phyloP scores from a whole-genome alignment of 2,329 filamentous ascomycete genomes.

The Gaeumannomyces tritici region DNA sequence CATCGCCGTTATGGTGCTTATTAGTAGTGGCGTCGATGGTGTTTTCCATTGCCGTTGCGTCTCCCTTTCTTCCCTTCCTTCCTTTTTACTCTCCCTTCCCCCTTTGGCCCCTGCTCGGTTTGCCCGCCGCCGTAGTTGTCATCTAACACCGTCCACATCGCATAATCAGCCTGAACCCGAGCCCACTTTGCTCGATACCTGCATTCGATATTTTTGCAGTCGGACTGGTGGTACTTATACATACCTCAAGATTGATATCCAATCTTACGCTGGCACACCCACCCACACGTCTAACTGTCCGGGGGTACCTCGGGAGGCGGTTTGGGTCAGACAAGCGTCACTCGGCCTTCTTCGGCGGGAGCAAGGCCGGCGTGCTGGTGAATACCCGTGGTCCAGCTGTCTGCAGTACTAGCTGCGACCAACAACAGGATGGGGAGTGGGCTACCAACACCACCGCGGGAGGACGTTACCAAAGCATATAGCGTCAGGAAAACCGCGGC shows the following conservation, averaged over 20 bases:
- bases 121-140: too few relatives aligned
- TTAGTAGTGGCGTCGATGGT: background rate
- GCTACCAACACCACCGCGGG: background rate
- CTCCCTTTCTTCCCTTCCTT: background rate
- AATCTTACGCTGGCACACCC: too few relatives aligned
- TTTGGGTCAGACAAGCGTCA: background rate
- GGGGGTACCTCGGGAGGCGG: background rate
- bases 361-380: background rate
- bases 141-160: too few relatives aligned
- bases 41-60: background rate
- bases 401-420: background rate
- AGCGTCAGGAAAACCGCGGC: background rate
- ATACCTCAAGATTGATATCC: too few relatives aligned
- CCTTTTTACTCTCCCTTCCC: background rate
- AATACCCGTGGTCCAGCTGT: background rate
- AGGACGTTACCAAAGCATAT: background rate
- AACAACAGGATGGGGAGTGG: background rate
- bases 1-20: background rate
- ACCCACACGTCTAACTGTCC: too few relatives aligned
- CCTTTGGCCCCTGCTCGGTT: background rate
- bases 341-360: background rate
- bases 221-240: too few relatives aligned
- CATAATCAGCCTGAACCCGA: too few relatives aligned
- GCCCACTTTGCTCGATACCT: too few relatives aligned
- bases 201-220: background rate